Base-by-base conservation (phyloP, 176 grass and related monocot species). In the Phoenix roebelenii region DNA sequence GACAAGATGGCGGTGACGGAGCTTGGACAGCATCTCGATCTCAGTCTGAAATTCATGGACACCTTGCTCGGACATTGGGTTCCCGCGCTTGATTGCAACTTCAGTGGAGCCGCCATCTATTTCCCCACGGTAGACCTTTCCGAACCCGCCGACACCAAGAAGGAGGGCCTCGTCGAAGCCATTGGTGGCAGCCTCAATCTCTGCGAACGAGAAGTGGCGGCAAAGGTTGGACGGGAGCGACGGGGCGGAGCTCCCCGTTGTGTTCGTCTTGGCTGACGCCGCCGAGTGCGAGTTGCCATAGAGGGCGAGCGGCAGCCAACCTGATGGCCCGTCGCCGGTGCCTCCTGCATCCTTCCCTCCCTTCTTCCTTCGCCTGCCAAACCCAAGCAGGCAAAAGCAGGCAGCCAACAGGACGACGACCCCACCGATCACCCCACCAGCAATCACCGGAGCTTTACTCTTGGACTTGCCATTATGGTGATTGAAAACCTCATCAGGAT, bases 1-100 rank as follows among this genome's bases (percentile, higher is more conserved):
- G 54, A 95, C 90, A 15, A 95, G 79, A 74, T 95, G 90, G 16
- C 85, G 79, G 70, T 95, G 90, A 7, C 90, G 82, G 23, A 95
- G 86, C 76, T 95, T 95, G 5, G 90, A 95, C 52, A 95, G 28
- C 85, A 86, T 95, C 68, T 95, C 90, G 58, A 95, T 95, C 63
- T 95, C 90, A 4, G 90, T 89, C 49, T 95, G 86, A 64, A 95
- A 95, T 59, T 95, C 90, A 53, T 95, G 86, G 30, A 89, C 64
- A 54, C 90, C 90, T 79, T 95, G 90, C 70, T 95, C 90, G 44
- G 90, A 76, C 85, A 84, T 71, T 51, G 90, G 90, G 49, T 95
- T 95, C 16, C 90, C 86, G 24, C 90, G 82, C 58, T 95, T 95
- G 56, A 95, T 89, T 16, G 90, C 90, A 57, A 95, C 90, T 74